A percentile compares a stretch with the other conserved stretches of the same genome.
Evolutionary conservation across 2,329 filamentous ascomycete genomes (phyloP).

Genomic region (Aspergillus sp.): DNA sequence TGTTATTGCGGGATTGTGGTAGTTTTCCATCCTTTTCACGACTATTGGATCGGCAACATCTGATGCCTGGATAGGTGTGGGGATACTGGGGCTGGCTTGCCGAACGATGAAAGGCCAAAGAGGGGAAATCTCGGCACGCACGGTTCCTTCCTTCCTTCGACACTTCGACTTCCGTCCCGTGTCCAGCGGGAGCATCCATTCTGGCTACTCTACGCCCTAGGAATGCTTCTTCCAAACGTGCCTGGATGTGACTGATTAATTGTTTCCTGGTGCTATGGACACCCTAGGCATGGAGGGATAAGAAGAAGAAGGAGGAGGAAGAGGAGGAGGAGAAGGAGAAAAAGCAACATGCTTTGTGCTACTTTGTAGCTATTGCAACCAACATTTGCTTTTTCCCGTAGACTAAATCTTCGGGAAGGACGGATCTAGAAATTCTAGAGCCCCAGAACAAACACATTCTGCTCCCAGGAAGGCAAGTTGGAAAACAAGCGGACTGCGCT

Average conservation of each 20-base stretch:
- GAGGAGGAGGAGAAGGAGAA: no score
- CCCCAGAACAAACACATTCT: background rate
- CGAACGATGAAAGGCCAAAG: slow-evolving; percentile 1
- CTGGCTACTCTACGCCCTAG: background rate
- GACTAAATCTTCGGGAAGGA: background rate
- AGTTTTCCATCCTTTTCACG: no score
- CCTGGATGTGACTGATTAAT: no score
- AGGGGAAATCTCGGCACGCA: slow-evolving; percentile 1
- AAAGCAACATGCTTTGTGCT: no score
- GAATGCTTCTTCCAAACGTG: background rate
- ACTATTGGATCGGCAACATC: slow-evolving; percentile 1
- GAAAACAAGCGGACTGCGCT: background rate
- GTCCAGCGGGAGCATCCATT: background rate
- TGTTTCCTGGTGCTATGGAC: no score
- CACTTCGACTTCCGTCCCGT: background rate
- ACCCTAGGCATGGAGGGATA: no score
- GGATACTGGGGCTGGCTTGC: background rate
- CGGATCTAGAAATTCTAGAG: background rate
- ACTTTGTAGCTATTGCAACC: background rate
- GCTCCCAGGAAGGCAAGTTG: background rate
- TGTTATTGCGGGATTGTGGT: background rate
- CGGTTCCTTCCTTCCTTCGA: background rate
- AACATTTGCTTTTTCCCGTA: background rate
- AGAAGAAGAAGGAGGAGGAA: no score
- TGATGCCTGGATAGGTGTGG: background rate